These are phyloP conservation scores for Adiantum capillusveneris DNA, from an alignment of 75 land plant genomes.

Conservation along the genomic window DNA sequence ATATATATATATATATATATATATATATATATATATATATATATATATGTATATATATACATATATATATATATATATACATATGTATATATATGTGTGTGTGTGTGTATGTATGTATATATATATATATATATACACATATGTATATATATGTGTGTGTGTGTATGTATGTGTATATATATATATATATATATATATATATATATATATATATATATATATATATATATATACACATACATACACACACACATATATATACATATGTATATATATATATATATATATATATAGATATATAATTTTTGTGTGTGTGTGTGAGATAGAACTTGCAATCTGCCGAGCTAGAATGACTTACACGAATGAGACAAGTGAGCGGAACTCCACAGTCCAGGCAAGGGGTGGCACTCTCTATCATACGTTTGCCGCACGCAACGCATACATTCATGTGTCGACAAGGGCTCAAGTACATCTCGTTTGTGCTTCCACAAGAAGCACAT, in stretches of 20 bases:
- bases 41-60: too few species aligned
- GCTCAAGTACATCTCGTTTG: constrained; percentile 79
- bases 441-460: constrained; percentile 90
- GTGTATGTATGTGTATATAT: neutral
- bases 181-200: neutral
- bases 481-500: constrained; percentile 68
- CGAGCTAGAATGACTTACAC: constrained; percentile 27
- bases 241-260: too few species aligned
- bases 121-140: too few species aligned
- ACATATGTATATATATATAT: too few species aligned
- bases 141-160: neutral
- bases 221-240: too few species aligned
- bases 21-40: too few species aligned
- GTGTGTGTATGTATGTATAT: too few species aligned
- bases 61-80: too few species aligned
- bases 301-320: neutral
- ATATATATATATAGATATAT: neutral
- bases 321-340: neutral
- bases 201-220: too few species aligned
- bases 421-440: constrained; percentile 73
- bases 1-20: too few species aligned
- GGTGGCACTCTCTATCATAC: constrained; percentile 52
- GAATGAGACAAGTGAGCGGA: constrained; percentile 56
- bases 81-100: too few species aligned
- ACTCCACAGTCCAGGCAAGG: constrained; percentile 68